Percentiles rank a stretch among this genome's conserved stretches.
phyloP scores from a whole-genome alignment of 768 basidiomycete species.

The Flagelloscypha sp. region DNA sequence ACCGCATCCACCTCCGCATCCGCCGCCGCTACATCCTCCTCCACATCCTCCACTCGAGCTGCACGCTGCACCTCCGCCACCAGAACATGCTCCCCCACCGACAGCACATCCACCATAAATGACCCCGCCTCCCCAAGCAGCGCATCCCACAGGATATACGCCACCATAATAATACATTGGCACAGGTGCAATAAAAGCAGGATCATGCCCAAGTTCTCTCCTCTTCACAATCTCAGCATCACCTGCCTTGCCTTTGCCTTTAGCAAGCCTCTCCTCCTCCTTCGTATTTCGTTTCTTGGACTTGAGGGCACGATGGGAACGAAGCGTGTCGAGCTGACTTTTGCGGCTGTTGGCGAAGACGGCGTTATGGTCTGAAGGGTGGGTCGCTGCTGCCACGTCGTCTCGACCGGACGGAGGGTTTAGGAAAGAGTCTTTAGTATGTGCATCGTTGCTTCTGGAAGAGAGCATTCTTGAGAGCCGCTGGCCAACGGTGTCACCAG shows the following conservation, averaged over 20 bases:
- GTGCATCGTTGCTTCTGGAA: slow-evolving; percentile 12
- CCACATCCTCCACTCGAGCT: too few relatives aligned
- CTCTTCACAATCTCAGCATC: slow-evolving; percentile 3
- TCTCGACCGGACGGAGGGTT: slow-evolving; percentile 20
- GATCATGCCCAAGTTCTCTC: slow-evolving; percentile 16
- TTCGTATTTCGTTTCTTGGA: slow-evolving; percentile 17
- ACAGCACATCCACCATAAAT: too few relatives aligned
- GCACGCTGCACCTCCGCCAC: slow-evolving; percentile 8
- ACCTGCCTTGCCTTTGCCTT: slow-evolving; percentile 13
- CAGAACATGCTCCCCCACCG: too few relatives aligned
- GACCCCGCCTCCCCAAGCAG: slow-evolving; percentile 11
- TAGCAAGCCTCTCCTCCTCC: slow-evolving; percentile 17
- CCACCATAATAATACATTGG: slow-evolving; percentile 30
- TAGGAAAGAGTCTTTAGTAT: slow-evolving; percentile 21
- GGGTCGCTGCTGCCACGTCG: slow-evolving; percentile 40
- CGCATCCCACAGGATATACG: slow-evolving; percentile 14
- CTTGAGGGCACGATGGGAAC: slow-evolving; percentile 17
- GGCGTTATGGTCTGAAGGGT: slow-evolving; percentile 48
- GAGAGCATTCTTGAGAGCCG: slow-evolving; percentile 27
- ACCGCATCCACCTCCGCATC: too few relatives aligned
- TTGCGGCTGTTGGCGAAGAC: slow-evolving; percentile 27
- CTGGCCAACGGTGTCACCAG: slow-evolving; percentile 36
- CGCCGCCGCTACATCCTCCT: too few relatives aligned
- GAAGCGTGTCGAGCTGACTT: slow-evolving; percentile 13
- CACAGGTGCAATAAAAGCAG: slow-evolving; percentile 31